These are phyloP conservation scores for Parachlorella kessleri DNA, from an alignment of 139 green algal species.

Conservation along the genomic window DNA sequence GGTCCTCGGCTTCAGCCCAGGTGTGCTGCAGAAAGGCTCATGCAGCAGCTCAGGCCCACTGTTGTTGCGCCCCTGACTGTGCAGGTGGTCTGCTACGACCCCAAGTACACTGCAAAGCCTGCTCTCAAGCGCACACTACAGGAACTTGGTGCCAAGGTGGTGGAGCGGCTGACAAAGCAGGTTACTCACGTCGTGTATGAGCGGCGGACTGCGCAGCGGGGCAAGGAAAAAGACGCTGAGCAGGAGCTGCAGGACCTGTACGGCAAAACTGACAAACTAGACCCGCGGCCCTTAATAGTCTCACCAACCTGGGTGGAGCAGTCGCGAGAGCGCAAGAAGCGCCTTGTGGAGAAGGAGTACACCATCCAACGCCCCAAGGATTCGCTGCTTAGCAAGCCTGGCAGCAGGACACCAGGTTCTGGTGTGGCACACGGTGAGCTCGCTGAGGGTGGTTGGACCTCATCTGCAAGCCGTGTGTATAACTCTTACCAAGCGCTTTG, in stretches of 20 bases:
- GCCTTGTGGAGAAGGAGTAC: constrained; percentile 33
- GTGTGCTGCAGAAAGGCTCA: no score
- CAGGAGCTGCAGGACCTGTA: constrained; percentile 29
- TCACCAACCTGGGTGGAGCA: constrained; percentile 46
- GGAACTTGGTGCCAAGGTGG: background rate
- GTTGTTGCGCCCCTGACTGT: background rate
- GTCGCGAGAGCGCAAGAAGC: constrained; percentile 6
- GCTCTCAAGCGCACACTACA: background rate
- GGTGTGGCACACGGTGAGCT: no score
- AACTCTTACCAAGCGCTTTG: no score
- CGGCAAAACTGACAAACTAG: constrained; percentile 27
- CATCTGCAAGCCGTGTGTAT: no score
- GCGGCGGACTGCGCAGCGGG: constrained; percentile 3
- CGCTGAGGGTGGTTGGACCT: no score
- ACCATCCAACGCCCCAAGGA: constrained; percentile 3
- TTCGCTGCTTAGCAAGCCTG: background rate
- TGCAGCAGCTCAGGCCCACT: no score
- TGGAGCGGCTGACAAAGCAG: constrained; percentile 30
- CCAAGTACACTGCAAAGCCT: background rate
- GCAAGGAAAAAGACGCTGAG: constrained; percentile 24
- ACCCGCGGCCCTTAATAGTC: constrained; percentile 27
- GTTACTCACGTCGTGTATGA: constrained; percentile 39
- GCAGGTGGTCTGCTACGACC: background rate
- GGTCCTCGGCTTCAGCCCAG: no score
- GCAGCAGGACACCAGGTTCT: background rate